These are phyloP conservation scores for Apophysomyces sp. DNA, from an alignment of 371 early-diverging fungal species.

Conservation along the genomic window DNA sequence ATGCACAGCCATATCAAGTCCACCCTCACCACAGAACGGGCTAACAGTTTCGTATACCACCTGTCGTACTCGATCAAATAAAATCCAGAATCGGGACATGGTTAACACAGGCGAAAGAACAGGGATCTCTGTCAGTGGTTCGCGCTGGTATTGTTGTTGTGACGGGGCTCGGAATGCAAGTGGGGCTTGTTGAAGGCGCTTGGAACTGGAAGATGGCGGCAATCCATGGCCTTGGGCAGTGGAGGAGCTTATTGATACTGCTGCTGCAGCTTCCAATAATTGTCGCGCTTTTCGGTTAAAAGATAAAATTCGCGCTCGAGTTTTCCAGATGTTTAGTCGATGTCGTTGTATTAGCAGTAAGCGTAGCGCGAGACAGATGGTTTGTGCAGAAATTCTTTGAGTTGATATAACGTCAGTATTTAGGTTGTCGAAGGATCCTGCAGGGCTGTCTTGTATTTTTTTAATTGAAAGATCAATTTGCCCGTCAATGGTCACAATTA, in stretches of 20 bases:
- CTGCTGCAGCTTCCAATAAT: constrained; percentile 8
- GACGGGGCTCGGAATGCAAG: background rate
- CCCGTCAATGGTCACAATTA: constrained; percentile 54
- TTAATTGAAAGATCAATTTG: constrained; percentile 49
- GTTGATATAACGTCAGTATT: background rate
- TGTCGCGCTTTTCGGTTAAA: constrained; percentile 30
- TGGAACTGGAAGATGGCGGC: background rate
- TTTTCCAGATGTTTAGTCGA: constrained; percentile 39
- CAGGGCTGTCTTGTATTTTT: constrained; percentile 9
- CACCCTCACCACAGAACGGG: constrained; percentile 31
- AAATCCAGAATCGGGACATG: constrained; percentile 39
- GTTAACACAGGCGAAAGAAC: constrained; percentile 35
- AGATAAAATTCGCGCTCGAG: constrained; percentile 29
- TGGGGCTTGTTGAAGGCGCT: constrained; percentile 4
- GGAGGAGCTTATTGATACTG: constrained; percentile 1
- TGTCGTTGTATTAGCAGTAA: constrained; percentile 41
- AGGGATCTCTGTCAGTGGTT: constrained; percentile 17
- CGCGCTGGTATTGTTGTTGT: background rate
- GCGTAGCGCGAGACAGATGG: constrained; percentile 33
- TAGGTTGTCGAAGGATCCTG: background rate
- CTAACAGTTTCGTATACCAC: constrained; percentile 27
- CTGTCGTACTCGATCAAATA: constrained; percentile 43
- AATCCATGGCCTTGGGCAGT: background rate
- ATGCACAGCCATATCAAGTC: constrained; percentile 35
- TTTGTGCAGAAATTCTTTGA: constrained; percentile 23